Conservation (phyloP, 2,329 filamentous ascomycete species). For the Thelonectria rubi region DNA sequence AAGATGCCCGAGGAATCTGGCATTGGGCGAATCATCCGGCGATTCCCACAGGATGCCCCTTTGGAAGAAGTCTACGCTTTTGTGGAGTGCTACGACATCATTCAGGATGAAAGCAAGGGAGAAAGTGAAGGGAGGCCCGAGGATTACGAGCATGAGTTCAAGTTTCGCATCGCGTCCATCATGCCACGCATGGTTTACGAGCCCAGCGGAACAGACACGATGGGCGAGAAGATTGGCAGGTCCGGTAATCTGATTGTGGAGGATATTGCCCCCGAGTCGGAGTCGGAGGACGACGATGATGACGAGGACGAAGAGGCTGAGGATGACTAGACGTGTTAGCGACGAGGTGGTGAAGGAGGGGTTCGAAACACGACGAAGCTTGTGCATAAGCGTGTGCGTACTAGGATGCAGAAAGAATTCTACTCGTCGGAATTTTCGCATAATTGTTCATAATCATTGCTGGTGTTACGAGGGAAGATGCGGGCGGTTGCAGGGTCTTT, state of each 20-base stretch:
- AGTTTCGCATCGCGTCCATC: constrained; percentile 85
- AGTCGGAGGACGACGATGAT: constrained; percentile 44
- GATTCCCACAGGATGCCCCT: constrained; percentile 73
- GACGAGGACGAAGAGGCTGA: constrained; percentile 40
- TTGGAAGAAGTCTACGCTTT: constrained; percentile 95
- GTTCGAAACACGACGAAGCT: constrained; percentile 13
- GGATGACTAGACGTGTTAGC: constrained; percentile 31
- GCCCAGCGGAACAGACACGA: constrained; percentile 69
- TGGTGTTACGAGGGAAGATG: constrained; percentile 9
- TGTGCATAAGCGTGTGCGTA: constrained; percentile 16
- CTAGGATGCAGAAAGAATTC: constrained; percentile 21
- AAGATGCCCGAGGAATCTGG: constrained; percentile 69
- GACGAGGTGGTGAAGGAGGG: constrained; percentile 19
- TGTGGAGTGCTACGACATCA: constrained; percentile 85
- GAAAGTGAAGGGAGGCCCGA: constrained; percentile 59
- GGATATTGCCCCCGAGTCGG: constrained; percentile 52
- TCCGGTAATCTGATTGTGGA: constrained; percentile 94
- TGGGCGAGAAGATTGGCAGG: constrained; percentile 78
- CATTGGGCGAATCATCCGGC: constrained; percentile 78
- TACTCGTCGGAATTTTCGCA: constrained; percentile 8
- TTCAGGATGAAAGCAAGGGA: constrained; percentile 54
- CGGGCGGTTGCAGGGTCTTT: constrained; percentile 3
- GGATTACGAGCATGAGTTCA: constrained; percentile 81
- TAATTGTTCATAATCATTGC: constrained; percentile 1
- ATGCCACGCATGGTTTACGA: constrained; percentile 87